Evolutionary conservation across 1,284 basidiomycete genomes (phyloP), one percentile per base, ranked within the genome.

Genomic region (Neonothopanus nambi): DNA sequence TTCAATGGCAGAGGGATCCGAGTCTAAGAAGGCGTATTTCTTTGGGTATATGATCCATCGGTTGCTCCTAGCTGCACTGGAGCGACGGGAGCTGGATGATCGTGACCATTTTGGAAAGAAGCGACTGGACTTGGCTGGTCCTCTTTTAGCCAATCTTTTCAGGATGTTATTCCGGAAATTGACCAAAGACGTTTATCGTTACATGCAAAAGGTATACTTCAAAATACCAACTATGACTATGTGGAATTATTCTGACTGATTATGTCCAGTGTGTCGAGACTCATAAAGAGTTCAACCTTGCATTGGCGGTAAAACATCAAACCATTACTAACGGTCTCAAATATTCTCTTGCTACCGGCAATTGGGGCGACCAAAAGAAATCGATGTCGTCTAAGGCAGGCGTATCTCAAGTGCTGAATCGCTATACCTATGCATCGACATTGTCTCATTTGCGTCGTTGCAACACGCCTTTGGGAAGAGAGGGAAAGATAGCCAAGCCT

Each of bases 31-130:
- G 72, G 97, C 97, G 2, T 99, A 95, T 74, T 99, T 99, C 82
- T 95, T 99, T 59, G 97, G 97, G n/a, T 99, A 98, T 73, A 99
- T 99, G 96, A 92, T 98, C 47, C 96, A 99, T 74, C 88, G 97
- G 55, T 79, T 99, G 23, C 76, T 98, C 5, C 83, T 98, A 15
- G 95, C 97, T 38, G 95, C 95, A 15, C 73, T 99, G 63, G 95
- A 98, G 67, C 81, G 97, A 52, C 81, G 97, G 64, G 97, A 99
- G 67, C 80, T 99, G 37, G 96, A 99, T 67, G 96, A 99, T 74
- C 93, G 96, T 76, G 96, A 99, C 76, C 97, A 99, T 73, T 99
- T 99, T 65, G 96, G 96, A 51, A 98, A 98, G 76, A 99, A 99
- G 75, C 86, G 96, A 48, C 78, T 99, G 59, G 96, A 99, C 72